Conservation (phyloP, 805 yeast genomes). For the Lipomyces yamanashiensis region DNA sequence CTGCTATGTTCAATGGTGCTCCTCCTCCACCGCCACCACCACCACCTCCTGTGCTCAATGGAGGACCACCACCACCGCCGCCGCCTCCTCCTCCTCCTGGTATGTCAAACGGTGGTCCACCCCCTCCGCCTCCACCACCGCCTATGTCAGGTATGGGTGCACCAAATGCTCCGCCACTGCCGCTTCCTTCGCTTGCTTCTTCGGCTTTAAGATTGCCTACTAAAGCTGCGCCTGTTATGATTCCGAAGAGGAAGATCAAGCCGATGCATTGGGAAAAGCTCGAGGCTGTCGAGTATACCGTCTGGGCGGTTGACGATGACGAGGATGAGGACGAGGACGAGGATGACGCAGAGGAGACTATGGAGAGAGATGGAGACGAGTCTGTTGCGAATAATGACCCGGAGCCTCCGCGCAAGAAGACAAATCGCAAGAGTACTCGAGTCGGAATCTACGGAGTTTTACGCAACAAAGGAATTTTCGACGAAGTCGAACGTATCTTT, state of each 20-base stretch:
- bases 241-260: constrained; percentile 79
- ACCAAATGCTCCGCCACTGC: constrained; percentile 48
- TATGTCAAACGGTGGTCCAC: constrained; percentile 39
- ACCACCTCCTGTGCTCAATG: constrained; percentile 14
- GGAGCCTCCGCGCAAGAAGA: constrained; percentile 32
- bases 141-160: constrained; percentile 47
- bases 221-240: constrained; percentile 51
- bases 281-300: constrained; percentile 76
- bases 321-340: constrained; percentile 22
- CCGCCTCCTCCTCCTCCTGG: constrained; percentile 45
- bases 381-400: background rate
- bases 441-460: constrained; percentile 67
- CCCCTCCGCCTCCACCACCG: constrained; percentile 45
- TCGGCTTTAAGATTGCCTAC: constrained; percentile 40
- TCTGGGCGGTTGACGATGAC: constrained; percentile 63
- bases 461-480: constrained; percentile 75
- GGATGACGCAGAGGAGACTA: constrained; percentile 10
- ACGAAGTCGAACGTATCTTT: constrained; percentile 83
- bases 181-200: constrained; percentile 48
- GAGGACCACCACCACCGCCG: constrained; percentile 44
- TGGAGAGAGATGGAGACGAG: constrained; percentile 1
- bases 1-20: constrained; percentile 10
- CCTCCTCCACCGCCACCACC: constrained; percentile 32
- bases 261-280: constrained; percentile 97
- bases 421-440: constrained; percentile 47